Base-by-base conservation (phyloP, 2,329 filamentous ascomycete species). In the Neonectria magnoliae region DNA sequence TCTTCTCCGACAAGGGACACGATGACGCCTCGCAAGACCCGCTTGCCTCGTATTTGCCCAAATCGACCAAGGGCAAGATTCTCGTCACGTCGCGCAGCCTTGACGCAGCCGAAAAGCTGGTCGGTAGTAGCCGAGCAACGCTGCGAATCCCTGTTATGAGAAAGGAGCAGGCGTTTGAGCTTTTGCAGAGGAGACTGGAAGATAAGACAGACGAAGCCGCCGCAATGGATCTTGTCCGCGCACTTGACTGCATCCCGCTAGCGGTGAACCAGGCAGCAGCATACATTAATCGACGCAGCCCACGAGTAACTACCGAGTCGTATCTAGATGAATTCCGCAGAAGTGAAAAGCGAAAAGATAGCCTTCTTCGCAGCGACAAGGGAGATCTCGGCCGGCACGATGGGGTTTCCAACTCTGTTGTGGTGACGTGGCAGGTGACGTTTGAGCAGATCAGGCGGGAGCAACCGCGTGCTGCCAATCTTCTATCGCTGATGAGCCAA, bases 291-390 rank as follows among this genome's bases (percentile, higher is more conserved):
- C 27, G n/a, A 13, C 29, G 50, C 9, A n/a, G 27, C 27, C 22
- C 22, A 3, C 50, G 31, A 2, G 29, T 7, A 22, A 33, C 50
- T 4, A 13, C 80, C 81, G 66, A 57, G 38, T 25, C 66, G 10
- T 83, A 81, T 57, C 60, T 80, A 1, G 50, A 74, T 5, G 47
- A 71, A 2, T 68, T 80, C 29, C 62, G 68, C 3, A 69, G 75
- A 50, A 76, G 69, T 60, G 71, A 77, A 22, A 56, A 66, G n/a
- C 71, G 73, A 20, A 73, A 68, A 50, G 60, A 57, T 7, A 67
- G 25, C 38, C 70, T 76, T 51, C 64, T 77, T 6, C 42, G 70
- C 20, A 18, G 65, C 22, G 71, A 78, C 7, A 64, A 16, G n/a
- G 68, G 66, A 27, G 54, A 65, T 42, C 18, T 74, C 11, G 57